Conservation (phyloP, 164 flowering plant genomes). For the Vitis vinifera region ASM3070453v1 NC_081822.1:9645001-9645500, state of each 20-base stretch:
- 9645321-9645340: background rate
- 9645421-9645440: background rate
- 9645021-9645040: background rate
- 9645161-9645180: conserved; percentile 86
- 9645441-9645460: background rate
- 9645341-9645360: background rate
- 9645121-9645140: conserved; percentile 95
- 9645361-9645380: background rate
- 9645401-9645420: no score
- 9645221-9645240: conserved; percentile 75
- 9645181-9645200: conserved; percentile 98
- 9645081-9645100: conserved; percentile 1
- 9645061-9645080: background rate
- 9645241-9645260: background rate
- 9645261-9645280: background rate
- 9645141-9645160: conserved; percentile 85
- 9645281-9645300: background rate
- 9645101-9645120: conserved; percentile 76
- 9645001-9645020: background rate
- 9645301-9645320: background rate
- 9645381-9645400: no score
- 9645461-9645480: conserved; percentile 10
- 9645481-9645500: conserved; percentile 97
- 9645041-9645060: no score
- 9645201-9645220: conserved; percentile 96